phyloP scores from a whole-genome alignment of 108 stramenopile genomes.

The Epithemia pelagica region DNA sequence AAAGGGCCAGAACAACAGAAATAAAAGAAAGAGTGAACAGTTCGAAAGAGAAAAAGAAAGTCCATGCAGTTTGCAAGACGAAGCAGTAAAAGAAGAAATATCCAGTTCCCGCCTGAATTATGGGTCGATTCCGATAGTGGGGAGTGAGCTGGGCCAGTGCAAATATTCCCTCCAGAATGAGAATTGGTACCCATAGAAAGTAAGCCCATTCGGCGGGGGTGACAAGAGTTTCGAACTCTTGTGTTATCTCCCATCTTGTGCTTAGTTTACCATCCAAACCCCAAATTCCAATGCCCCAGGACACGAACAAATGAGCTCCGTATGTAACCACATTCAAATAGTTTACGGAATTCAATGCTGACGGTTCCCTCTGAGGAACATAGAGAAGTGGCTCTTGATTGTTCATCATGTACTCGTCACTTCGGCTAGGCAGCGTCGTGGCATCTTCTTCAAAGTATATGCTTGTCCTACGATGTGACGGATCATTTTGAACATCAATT shows the following conservation, averaged over 20 bases:
- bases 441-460: neutral
- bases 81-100: slow-evolving; percentile 51
- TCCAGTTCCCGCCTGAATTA: slow-evolving; percentile 39
- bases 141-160: slow-evolving; percentile 43
- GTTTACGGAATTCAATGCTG: slow-evolving; percentile 45
- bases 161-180: slow-evolving; percentile 39
- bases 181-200: slow-evolving; percentile 42
- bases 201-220: slow-evolving; percentile 44
- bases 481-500: neutral
- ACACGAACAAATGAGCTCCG: slow-evolving; percentile 36
- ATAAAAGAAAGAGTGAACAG: slow-evolving; percentile 42
- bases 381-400: neutral
- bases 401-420: neutral
- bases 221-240: slow-evolving; percentile 38
- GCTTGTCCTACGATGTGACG: neutral
- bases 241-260: slow-evolving; percentile 32
- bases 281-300: slow-evolving; percentile 44
- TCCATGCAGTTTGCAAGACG: slow-evolving; percentile 44
- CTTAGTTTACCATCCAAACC: slow-evolving; percentile 34
- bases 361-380: slow-evolving; percentile 3
- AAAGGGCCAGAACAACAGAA: slow-evolving; percentile 28
- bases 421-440: neutral
- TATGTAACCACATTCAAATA: slow-evolving; percentile 43
- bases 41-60: slow-evolving; percentile 43
- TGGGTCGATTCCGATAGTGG: slow-evolving; percentile 33